Conservation (phyloP, 495 filamentous ascomycete species). For the Penicillium argentinense region DNA sequence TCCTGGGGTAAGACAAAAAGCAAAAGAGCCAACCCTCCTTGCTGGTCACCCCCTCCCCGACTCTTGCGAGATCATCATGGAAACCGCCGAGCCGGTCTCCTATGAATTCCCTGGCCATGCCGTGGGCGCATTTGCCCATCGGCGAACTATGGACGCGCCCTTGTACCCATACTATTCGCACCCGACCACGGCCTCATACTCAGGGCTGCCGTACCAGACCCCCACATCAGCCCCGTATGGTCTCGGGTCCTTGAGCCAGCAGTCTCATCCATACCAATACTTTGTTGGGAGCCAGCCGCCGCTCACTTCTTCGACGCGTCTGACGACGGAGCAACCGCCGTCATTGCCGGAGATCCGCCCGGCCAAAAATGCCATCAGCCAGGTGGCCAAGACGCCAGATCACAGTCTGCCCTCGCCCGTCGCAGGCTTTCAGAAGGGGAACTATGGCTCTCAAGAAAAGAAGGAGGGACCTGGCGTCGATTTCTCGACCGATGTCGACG, state of each 20-base stretch:
- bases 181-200: conserved; percentile 34
- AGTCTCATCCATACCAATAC: conserved; percentile 39
- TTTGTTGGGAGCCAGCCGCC: conserved; percentile 31
- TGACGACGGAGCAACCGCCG: conserved; percentile 33
- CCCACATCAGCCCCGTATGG: conserved; percentile 36
- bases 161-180: conserved; percentile 42
- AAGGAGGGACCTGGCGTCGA: conserved; percentile 42
- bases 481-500: conserved; percentile 82
- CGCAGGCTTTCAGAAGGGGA: neutral
- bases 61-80: conserved; percentile 31
- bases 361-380: conserved; percentile 43
- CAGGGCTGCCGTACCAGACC: conserved; percentile 38
- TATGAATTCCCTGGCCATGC: conserved; percentile 44
- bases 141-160: conserved; percentile 38
- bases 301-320: conserved; percentile 29
- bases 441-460: conserved; percentile 18
- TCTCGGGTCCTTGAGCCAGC: conserved; percentile 32
- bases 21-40: too few relatives aligned
- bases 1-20: neutral
- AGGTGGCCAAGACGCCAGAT: conserved; percentile 16
- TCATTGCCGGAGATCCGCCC: conserved; percentile 40
- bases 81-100: conserved; percentile 44
- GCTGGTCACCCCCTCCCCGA: too few relatives aligned
- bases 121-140: conserved; percentile 37
- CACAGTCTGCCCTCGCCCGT: neutral